Percentiles rank a stretch among this genome's conserved stretches.
Conservation (phyloP, 2,329 filamentous ascomycete species). For the Tolypocladium cylindrosporum region DNA sequence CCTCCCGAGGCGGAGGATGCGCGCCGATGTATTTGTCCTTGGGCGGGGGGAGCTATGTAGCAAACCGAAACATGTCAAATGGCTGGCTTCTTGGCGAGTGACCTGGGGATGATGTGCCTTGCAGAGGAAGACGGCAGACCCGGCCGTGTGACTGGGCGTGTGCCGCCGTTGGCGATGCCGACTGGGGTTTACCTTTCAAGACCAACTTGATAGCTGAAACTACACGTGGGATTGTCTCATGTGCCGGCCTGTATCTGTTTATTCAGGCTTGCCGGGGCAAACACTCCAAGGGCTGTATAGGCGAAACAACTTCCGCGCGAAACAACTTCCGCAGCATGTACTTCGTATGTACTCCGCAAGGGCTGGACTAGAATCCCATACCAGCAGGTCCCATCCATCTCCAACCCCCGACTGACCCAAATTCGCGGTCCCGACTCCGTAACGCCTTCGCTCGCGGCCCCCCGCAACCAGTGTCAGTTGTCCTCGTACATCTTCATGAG, state of each 20-base stretch:
- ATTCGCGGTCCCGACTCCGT: not conserved
- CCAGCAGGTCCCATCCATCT: not conserved
- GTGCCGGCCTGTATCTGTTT: not conserved
- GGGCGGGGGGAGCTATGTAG: not conserved
- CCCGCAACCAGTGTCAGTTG: conserved; percentile 7
- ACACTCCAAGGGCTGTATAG: not conserved
- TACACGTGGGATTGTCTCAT: not conserved
- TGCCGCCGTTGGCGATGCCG: not conserved
- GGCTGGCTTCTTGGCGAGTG: not conserved
- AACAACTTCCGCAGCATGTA: not conserved
- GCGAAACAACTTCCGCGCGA: not conserved
- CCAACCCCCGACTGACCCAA: not conserved
- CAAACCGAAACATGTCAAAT: not conserved
- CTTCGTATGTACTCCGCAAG: no score
- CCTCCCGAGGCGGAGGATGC: not conserved
- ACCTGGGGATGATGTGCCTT: not conserved
- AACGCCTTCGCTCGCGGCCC: not conserved
- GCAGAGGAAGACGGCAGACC: not conserved
- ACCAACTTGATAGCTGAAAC: not conserved
- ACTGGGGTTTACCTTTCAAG: not conserved
- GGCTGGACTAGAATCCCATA: not conserved
- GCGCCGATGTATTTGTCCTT: not conserved
- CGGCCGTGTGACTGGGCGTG: not conserved
- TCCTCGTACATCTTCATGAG: conserved; percentile 27
- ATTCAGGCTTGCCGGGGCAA: not conserved